Evolutionary conservation across 2,329 filamentous ascomycete species (phyloP).

Genomic region (Pezicula neosporulosa): DNA sequence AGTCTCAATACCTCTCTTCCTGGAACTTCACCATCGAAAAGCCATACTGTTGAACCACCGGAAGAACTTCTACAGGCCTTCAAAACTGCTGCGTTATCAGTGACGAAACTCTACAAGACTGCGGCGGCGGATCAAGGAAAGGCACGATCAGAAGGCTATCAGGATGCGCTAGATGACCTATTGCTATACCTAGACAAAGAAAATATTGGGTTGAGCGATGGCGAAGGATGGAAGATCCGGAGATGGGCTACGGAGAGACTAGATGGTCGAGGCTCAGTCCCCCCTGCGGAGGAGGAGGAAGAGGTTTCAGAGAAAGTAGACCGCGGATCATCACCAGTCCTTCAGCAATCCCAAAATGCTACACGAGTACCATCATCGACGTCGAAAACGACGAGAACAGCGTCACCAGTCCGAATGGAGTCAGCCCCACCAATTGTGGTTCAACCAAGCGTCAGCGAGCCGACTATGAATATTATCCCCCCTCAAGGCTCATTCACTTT

Average conservation of each 20-base stretch:
- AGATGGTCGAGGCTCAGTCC: constrained; percentile 55
- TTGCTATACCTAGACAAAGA: constrained; percentile 81
- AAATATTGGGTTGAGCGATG: constrained; percentile 73
- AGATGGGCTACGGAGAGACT: constrained; percentile 67
- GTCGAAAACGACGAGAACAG: constrained; percentile 22
- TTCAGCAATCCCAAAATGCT: constrained; percentile 44
- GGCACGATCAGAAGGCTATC: constrained; percentile 79
- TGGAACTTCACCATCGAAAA: constrained; percentile 41
- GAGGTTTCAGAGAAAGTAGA: constrained; percentile 60
- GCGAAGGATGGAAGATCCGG: constrained; percentile 65
- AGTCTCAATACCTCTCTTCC: constrained; percentile 60
- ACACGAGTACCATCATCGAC: constrained; percentile 31
- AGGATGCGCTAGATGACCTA: constrained; percentile 89
- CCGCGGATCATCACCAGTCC: constrained; percentile 53
- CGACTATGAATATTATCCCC: constrained; percentile 40
- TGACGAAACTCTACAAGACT: constrained; percentile 95
- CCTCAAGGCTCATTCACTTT: constrained; percentile 66
- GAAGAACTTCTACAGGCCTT: constrained; percentile 82
- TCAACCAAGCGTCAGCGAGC: constrained; percentile 10
- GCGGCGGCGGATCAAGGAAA: constrained; percentile 75
- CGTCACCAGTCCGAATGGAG: constrained; percentile 34
- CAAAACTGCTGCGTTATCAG: constrained; percentile 86
- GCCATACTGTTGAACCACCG: constrained; percentile 40
- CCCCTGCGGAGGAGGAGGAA: constrained; percentile 64
- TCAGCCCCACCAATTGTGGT: constrained; percentile 26